Conservation (phyloP, 2,329 filamentous ascomycete species). For the Penicillium sp. region DNA sequence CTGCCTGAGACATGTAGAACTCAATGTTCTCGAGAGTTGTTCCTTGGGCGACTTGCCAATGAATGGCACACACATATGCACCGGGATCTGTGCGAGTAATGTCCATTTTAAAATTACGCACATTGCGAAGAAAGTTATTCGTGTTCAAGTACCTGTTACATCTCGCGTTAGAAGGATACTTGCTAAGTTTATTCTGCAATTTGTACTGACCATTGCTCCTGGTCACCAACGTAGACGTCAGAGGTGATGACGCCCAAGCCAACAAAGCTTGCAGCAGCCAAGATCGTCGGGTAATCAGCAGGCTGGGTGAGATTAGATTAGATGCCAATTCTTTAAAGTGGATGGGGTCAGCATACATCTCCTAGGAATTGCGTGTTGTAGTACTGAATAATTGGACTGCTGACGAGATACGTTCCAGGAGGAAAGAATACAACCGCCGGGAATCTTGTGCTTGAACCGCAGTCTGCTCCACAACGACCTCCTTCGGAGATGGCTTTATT, state of each 20-base stretch:
- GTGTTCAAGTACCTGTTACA: conserved; percentile 13
- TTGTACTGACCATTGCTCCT: conserved; percentile 3
- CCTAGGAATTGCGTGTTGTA: conserved; percentile 25
- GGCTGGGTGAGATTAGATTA: background rate
- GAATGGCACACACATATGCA: conserved; percentile 34
- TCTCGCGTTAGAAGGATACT: no score
- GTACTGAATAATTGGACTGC: conserved; percentile 22
- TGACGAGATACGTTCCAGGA: conserved; percentile 38
- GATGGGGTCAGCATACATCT: conserved; percentile 10
- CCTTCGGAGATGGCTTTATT: conserved; percentile 70
- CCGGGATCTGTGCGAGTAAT: conserved; percentile 32
- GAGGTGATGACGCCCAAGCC: conserved; percentile 23
- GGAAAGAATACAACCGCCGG: conserved; percentile 84
- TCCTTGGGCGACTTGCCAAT: background rate
- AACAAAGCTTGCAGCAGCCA: conserved; percentile 22
- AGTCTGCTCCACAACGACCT: conserved; percentile 68
- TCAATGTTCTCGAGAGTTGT: background rate
- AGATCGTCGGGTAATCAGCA: conserved; percentile 17
- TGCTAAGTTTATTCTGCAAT: no score
- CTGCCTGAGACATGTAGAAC: background rate
- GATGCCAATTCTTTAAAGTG: background rate
- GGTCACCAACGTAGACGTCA: conserved; percentile 20
- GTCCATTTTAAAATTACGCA: conserved; percentile 27
- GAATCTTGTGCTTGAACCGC: conserved; percentile 69
- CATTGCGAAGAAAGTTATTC: conserved; percentile 24